phyloP scores from a whole-genome alignment of 768 basidiomycete species.

The Tremella mesenterica region DNA sequence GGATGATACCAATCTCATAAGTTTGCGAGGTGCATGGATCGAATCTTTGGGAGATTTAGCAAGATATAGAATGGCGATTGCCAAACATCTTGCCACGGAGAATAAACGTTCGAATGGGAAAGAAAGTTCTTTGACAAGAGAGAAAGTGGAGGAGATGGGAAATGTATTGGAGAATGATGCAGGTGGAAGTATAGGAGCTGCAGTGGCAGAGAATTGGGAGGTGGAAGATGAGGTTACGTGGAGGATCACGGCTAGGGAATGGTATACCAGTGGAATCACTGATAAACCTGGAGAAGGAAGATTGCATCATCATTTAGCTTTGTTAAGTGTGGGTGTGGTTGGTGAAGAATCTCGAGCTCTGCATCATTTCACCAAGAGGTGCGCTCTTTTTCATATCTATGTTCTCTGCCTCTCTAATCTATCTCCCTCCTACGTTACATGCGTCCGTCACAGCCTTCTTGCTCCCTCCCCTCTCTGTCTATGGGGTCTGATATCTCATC shows the following conservation, averaged over 20 bases:
- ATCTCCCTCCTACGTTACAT: too few relatives aligned
- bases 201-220: slow-evolving; percentile 67
- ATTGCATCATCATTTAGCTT: slow-evolving; percentile 84
- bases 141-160: too few relatives aligned
- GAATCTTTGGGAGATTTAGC: slow-evolving; percentile 96
- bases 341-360: slow-evolving; percentile 72
- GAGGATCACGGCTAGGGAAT: slow-evolving; percentile 78
- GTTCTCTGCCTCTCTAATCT: too few relatives aligned
- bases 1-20: slow-evolving; percentile 63
- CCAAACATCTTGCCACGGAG: slow-evolving; percentile 57
- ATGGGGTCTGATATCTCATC: too few relatives aligned
- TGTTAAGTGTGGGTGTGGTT: slow-evolving; percentile 74
- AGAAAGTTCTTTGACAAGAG: neutral
- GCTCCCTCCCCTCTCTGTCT: too few relatives aligned
- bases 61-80: slow-evolving; percentile 89
- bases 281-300: slow-evolving; percentile 91
- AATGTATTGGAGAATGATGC: slow-evolving; percentile 47
- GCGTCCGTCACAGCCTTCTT: too few relatives aligned
- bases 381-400: slow-evolving; percentile 37
- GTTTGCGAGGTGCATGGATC: slow-evolving; percentile 78
- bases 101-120: neutral
- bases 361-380: slow-evolving; percentile 96
- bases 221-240: slow-evolving; percentile 76
- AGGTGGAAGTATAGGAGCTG: slow-evolving; percentile 66
- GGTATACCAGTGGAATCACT: slow-evolving; percentile 80